Conservation (phyloP, 1,284 basidiomycete species). For the Vanrija pseudolonga region DNA sequence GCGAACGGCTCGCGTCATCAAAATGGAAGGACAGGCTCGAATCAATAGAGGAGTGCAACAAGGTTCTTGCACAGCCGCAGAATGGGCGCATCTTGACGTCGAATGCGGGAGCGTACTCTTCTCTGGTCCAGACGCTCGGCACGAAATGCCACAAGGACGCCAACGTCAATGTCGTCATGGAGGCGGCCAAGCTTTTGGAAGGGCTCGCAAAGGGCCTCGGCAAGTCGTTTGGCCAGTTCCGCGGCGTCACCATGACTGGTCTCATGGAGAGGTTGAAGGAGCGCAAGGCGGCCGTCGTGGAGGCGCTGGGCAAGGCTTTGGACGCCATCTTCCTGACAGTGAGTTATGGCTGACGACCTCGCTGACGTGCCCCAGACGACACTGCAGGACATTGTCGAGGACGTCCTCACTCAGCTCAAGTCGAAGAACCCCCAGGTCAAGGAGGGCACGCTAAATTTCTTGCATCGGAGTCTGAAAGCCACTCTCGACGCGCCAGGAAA, state of each 20-base stretch:
- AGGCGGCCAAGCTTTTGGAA: constrained; percentile 81
- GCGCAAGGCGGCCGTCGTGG: constrained; percentile 83
- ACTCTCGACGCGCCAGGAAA: constrained; percentile 63
- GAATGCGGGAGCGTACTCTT: constrained; percentile 51
- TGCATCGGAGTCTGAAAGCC: constrained; percentile 69
- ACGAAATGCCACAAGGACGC: constrained; percentile 81
- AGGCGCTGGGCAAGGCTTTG: constrained; percentile 79
- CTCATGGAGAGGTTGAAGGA: constrained; percentile 93
- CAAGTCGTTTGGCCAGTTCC: constrained; percentile 68
- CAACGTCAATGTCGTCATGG: constrained; percentile 93
- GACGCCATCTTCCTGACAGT: constrained; percentile 88
- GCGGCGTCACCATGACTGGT: constrained; percentile 68
- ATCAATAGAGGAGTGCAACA: constrained; percentile 76
- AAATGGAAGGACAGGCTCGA: constrained; percentile 99
- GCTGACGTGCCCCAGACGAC: constrained; percentile 57
- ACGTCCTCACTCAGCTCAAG: constrained; percentile 71
- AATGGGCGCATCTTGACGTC: constrained; percentile 75
- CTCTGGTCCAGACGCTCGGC: constrained; percentile 60
- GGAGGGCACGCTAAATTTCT: constrained; percentile 85
- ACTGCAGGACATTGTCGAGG: constrained; percentile 77
- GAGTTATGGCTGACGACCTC: constrained; percentile 34
- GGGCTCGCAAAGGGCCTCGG: constrained; percentile 79
- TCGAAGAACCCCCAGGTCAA: constrained; percentile 98
- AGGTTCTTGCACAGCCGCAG: constrained; percentile 60
- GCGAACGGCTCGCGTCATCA: constrained; percentile 71